Percentiles rank a stretch among this genome's conserved stretches.
phyloP scores from a whole-genome alignment of 495 filamentous ascomycete species.

The Viridothelium virens region DNA sequence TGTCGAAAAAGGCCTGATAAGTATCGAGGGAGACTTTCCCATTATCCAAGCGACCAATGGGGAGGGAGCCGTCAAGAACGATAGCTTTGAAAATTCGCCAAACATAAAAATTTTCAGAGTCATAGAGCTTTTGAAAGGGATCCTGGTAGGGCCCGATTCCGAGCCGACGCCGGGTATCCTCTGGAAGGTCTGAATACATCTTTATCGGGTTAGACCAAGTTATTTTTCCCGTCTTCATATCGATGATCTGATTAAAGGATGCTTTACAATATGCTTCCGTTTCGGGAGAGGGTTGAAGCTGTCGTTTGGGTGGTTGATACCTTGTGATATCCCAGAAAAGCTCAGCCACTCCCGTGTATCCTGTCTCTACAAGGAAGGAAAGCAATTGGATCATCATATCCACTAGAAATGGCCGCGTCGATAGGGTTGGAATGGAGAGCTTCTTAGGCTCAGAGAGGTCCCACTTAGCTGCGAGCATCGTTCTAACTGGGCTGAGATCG shows the following conservation, averaged over 20 bases:
- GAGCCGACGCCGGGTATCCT: neutral
- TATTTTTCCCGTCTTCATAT: neutral
- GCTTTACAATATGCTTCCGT: neutral
- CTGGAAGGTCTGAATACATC: neutral
- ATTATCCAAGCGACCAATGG: neutral
- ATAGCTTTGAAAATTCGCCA: neutral
- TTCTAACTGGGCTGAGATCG: neutral
- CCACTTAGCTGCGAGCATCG: neutral
- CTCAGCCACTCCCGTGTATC: neutral
- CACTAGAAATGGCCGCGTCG: neutral
- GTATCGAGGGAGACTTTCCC: neutral
- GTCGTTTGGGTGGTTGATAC: neutral
- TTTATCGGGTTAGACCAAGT: neutral
- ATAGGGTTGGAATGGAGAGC: neutral
- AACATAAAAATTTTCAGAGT: neutral
- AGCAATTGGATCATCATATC: neutral
- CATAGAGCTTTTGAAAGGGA: neutral
- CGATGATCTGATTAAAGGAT: neutral
- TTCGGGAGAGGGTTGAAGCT: neutral
- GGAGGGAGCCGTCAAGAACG: neutral
- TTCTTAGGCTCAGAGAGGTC: neutral
- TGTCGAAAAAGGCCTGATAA: slow-evolving; percentile 1
- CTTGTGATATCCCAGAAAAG: slow-evolving; percentile 3
- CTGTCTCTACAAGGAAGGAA: neutral
- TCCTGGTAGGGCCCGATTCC: neutral